A percentile compares a stretch with the other conserved stretches of the same genome.
Evolutionary conservation across 139 green algal genomes (phyloP).

Genomic region (Nannochloris sp.): DNA sequence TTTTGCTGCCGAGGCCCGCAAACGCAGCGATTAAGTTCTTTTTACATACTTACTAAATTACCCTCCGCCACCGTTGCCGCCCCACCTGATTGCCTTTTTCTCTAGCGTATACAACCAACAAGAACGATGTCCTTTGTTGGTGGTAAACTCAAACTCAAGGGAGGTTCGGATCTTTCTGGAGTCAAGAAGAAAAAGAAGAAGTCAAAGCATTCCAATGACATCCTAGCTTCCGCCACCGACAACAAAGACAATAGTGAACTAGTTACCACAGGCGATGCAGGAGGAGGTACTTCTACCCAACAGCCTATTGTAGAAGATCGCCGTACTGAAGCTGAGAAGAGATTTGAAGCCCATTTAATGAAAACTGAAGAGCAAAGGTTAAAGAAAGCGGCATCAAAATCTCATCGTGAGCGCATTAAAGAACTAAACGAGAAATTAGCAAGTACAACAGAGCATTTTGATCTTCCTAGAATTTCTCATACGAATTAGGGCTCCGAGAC

Average conservation of each 20-base stretch:
- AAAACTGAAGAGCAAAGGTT: conserved; percentile 64
- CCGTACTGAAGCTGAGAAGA: conserved; percentile 75
- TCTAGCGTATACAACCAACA: too few species aligned
- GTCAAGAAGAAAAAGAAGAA: conserved; percentile 81
- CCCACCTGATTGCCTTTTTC: too few species aligned
- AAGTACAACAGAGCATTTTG: conserved; percentile 24
- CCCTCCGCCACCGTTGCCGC: too few species aligned
- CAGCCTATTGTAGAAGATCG: not conserved
- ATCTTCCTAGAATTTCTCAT: conserved; percentile 19
- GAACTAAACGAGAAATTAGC: conserved; percentile 35
- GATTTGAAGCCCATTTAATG: conserved; percentile 42
- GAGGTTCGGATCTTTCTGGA: conserved; percentile 35
- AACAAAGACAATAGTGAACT: not conserved
- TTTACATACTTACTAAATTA: too few species aligned
- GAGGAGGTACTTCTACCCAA: not conserved
- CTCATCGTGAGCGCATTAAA: conserved; percentile 71
- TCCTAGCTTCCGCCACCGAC: not conserved
- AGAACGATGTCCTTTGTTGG: conserved; percentile 52
- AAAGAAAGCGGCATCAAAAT: conserved; percentile 63
- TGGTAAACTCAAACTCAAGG: conserved; percentile 87
- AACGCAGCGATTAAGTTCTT: not conserved
- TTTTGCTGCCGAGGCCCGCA: conserved; percentile 33
- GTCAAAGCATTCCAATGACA: not conserved
- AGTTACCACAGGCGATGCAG: too few species aligned
- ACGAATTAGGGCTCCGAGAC: too few species aligned